Evolutionary conservation across 1,284 basidiomycete species (phyloP).

Genomic region (Fistulina hepatica): DNA sequence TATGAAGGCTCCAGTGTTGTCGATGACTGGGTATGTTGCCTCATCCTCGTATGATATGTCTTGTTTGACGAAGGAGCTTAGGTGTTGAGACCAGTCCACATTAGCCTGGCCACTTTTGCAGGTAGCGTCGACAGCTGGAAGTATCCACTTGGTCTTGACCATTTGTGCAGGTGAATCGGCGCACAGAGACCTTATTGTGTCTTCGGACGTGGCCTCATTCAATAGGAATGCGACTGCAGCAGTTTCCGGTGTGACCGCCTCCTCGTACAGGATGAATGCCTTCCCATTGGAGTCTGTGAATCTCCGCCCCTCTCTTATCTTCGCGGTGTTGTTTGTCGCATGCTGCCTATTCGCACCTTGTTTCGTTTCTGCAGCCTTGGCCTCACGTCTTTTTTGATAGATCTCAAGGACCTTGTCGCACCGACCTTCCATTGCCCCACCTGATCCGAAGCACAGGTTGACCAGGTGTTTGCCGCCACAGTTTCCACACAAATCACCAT

Average conservation of each 20-base stretch:
- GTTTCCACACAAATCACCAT: not conserved
- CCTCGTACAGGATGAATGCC: slow-evolving; percentile 8
- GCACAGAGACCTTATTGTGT: not conserved
- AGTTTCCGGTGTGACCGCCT: slow-evolving; percentile 1
- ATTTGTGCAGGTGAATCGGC: not conserved
- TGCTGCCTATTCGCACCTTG: too few species aligned
- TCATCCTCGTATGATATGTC: too few species aligned
- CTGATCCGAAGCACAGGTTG: slow-evolving; percentile 1
- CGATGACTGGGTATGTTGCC: too few species aligned
- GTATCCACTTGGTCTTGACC: too few species aligned
- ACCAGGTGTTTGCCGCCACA: slow-evolving; percentile 1
- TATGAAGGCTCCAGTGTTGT: too few species aligned
- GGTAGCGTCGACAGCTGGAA: too few species aligned
- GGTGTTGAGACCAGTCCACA: too few species aligned
- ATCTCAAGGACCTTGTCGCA: not conserved
- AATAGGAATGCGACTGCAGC: not conserved
- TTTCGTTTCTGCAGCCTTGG: not conserved
- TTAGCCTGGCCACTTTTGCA: too few species aligned
- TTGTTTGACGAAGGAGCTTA: too few species aligned
- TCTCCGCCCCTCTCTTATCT: not conserved
- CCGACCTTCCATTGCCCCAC: slow-evolving; percentile 3
- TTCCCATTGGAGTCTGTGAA: slow-evolving; percentile 4
- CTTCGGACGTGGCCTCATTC: not conserved
- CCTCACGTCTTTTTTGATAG: not conserved
- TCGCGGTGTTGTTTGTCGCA: not conserved